These are phyloP conservation scores for Scheffersomyces lignosus DNA, from an alignment of 805 yeast species.

Conservation along the genomic window DNA sequence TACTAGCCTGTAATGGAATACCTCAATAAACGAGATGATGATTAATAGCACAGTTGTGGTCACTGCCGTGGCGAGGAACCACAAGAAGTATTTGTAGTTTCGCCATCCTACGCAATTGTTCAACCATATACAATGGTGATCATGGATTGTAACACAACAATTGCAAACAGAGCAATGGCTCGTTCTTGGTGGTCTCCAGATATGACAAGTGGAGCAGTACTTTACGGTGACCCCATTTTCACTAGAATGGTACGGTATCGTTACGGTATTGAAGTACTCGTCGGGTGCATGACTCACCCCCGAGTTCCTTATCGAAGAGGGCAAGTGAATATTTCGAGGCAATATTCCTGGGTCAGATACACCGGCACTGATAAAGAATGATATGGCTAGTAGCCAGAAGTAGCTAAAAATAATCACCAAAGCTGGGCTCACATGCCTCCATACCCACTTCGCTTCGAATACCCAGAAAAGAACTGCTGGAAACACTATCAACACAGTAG, in stretches of 20 bases:
- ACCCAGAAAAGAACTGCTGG: slow-evolving; percentile 55
- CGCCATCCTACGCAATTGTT: slow-evolving; percentile 44
- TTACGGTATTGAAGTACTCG: slow-evolving; percentile 21
- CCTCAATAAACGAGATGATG: slow-evolving; percentile 19
- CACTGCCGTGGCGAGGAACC: slow-evolving; percentile 28
- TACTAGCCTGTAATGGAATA: slow-evolving; percentile 19
- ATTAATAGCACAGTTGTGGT: slow-evolving; percentile 18
- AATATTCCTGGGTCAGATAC: slow-evolving; percentile 69
- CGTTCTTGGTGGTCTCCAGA: slow-evolving; percentile 73
- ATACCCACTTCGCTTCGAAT: slow-evolving; percentile 50
- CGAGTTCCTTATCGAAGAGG: slow-evolving; percentile 19
- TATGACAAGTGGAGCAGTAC: slow-evolving; percentile 54
- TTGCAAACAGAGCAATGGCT: slow-evolving; percentile 72
- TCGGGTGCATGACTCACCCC: slow-evolving; percentile 4
- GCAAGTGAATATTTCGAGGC: slow-evolving; percentile 64
- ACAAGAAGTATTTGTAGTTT: slow-evolving; percentile 35
- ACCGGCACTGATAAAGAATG: slow-evolving; percentile 53
- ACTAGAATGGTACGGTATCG: slow-evolving; percentile 20
- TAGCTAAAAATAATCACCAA: slow-evolving; percentile 58
- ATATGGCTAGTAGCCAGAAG: slow-evolving; percentile 50
- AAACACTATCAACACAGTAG: slow-evolving; percentile 32
- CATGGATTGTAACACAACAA: slow-evolving; percentile 62
- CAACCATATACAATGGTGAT: slow-evolving; percentile 72
- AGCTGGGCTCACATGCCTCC: slow-evolving; percentile 58
- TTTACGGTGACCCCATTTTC: slow-evolving; percentile 44